These are phyloP conservation scores for Pythium chondricola DNA, from an alignment of 352 stramenopile species.

Conservation along the genomic window DNA sequence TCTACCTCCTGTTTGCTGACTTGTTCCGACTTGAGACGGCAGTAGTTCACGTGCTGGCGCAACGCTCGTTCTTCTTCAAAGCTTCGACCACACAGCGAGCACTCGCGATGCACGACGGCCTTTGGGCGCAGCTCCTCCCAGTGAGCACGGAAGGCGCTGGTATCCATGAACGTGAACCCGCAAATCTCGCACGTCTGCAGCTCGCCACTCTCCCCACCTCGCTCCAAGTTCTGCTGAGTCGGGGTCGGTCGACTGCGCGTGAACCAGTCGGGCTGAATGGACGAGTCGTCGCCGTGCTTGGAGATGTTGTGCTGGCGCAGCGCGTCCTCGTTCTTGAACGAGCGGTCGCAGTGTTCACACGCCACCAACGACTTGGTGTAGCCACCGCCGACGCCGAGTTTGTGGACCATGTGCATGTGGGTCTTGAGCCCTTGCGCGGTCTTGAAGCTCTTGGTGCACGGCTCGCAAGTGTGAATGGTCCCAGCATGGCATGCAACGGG, in stretches of 20 bases:
- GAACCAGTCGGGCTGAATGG: constrained; percentile 82
- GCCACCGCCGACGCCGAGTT: constrained; percentile 33
- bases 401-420: constrained; percentile 83
- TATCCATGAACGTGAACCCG: constrained; percentile 14
- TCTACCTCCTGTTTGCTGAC: constrained; percentile 3
- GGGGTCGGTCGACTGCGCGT: constrained; percentile 2
- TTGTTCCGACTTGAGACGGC: constrained; percentile 15
- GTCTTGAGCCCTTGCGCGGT: constrained; percentile 66
- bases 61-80: constrained; percentile 71
- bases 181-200: constrained; percentile 30
- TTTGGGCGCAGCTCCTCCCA: constrained; percentile 24
- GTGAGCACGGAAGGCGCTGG: constrained; percentile 15
- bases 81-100: constrained; percentile 27
- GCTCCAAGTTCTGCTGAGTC: constrained; percentile 27
- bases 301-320: constrained; percentile 65
- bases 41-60: constrained; percentile 78
- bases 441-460: constrained; percentile 65
- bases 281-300: constrained; percentile 73
- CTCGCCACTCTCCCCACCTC: constrained; percentile 7
- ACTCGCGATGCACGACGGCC: constrained; percentile 3
- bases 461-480: constrained; percentile 31
- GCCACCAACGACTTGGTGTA: constrained; percentile 15
- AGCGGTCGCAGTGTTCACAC: constrained; percentile 43
- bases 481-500: background rate
- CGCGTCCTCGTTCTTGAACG: constrained; percentile 74